A percentile compares a stretch with the other conserved stretches of the same genome.
These are phyloP conservation scores for Alternaria panax DNA, from an alignment of 2,329 filamentous ascomycete species.

Conservation along the genomic window DNA sequence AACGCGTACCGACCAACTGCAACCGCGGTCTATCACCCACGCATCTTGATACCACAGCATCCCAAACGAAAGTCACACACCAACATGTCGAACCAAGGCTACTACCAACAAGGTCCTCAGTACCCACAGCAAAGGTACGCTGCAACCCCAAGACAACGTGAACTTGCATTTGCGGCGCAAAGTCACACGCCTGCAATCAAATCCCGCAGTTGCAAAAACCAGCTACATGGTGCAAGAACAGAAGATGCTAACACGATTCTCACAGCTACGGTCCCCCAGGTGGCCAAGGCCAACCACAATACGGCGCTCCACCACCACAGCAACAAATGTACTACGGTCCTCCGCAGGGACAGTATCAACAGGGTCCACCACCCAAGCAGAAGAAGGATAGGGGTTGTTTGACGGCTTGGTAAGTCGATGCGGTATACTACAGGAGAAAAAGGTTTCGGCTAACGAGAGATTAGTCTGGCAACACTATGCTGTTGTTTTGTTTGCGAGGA, in stretches of 20 bases:
- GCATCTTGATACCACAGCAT: too few species aligned
- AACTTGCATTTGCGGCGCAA: neutral
- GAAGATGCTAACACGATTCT: neutral
- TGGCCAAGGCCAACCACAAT: slow-evolving; percentile 22
- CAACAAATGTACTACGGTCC: slow-evolving; percentile 39
- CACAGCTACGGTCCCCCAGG: slow-evolving; percentile 35
- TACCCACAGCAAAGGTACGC: slow-evolving; percentile 48
- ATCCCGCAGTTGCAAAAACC: neutral
- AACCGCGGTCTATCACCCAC: too few species aligned
- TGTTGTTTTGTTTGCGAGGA: slow-evolving; percentile 72
- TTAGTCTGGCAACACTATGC: slow-evolving; percentile 56
- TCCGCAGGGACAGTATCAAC: slow-evolving; percentile 56
- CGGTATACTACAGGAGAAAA: neutral
- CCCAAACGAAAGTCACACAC: neutral
- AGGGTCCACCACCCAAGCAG: slow-evolving; percentile 56
- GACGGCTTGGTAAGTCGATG: slow-evolving; percentile 35
- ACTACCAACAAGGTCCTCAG: slow-evolving; percentile 49
- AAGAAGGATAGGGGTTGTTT: slow-evolving; percentile 54
- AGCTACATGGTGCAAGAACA: neutral
- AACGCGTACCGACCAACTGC: neutral
- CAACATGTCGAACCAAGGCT: slow-evolving; percentile 46
- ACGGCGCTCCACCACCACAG: slow-evolving; percentile 37
- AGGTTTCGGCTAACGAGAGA: slow-evolving; percentile 7
- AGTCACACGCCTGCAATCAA: neutral
- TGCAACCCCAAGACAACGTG: neutral